Conservation (phyloP, 176 grass and related monocot species). For the Oropetium thomaeum region DNA sequence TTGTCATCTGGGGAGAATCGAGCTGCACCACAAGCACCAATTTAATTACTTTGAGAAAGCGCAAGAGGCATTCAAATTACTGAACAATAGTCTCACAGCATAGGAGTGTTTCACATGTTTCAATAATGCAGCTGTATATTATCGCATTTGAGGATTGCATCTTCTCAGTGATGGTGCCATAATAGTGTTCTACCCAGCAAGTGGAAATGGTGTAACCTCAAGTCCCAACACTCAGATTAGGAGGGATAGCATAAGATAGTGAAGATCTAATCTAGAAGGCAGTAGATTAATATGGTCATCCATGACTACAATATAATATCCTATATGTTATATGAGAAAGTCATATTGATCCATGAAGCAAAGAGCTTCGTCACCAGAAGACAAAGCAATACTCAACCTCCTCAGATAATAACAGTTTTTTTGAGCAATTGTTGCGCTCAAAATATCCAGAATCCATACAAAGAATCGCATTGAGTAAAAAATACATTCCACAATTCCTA, state of each 20-base stretch:
- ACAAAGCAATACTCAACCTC: too few relatives aligned
- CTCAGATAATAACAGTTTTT: too few relatives aligned
- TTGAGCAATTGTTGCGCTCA: not conserved
- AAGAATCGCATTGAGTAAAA: not conserved
- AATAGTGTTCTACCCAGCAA: not conserved
- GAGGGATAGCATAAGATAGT: not conserved
- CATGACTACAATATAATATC: too few relatives aligned
- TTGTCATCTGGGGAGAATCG: conserved; percentile 92
- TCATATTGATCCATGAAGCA: too few relatives aligned
- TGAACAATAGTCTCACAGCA: not conserved
- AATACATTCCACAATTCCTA: not conserved
- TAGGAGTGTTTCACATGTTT: not conserved
- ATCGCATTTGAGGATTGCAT: not conserved
- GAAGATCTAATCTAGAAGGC: not conserved
- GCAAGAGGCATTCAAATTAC: not conserved
- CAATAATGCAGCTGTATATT: not conserved
- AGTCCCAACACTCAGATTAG: not conserved
- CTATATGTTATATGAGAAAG: too few relatives aligned
- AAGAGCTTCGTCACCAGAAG: too few relatives aligned
- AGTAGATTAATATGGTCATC: not conserved
- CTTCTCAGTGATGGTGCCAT: not conserved
- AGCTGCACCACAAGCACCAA: conserved; percentile 49
- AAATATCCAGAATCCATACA: not conserved
- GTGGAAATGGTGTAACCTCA: not conserved
- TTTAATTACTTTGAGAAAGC: conserved; percentile 1